Base-by-base conservation (phyloP, 2,329 filamentous ascomycete species). In the Leptographium lundbergii region DNA sequence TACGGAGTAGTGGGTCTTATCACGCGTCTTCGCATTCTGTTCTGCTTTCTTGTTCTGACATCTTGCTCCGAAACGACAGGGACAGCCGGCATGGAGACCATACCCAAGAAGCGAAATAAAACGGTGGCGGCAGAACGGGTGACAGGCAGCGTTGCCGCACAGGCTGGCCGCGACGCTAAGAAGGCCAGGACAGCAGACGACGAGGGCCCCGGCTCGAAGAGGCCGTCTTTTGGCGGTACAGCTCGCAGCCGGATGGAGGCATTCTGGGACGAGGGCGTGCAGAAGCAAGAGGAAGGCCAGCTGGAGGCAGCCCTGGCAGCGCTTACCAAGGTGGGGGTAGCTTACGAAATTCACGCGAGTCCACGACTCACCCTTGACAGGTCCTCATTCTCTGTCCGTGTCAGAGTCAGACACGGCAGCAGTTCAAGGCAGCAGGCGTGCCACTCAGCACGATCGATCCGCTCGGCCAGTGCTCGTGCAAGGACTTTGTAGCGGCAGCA, bases 401-500 rank as follows among this genome's bases (percentile, higher is more conserved):
- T 57, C 59, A 61, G 19, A 17, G 7, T 1, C 4, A 45, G 17
- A 11, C 56, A 0, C 60, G 59, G 6, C 56, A 45, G 17, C 54
- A 59, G 50, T 60, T 61, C 29, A 34, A 53, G 32, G 54, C 22
- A 5, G 60, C 57, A 4, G 60, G 61, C 7, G 61, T 42, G 9
- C 6, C 63, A 5, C 22, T 61, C 17, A 42, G 47, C 1, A 29
- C 34, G 3, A 54, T 64, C 17, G 61, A 63, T 36, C 61, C 62
- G 2, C 11, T 63, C 4, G 60, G 59, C 0, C 32, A 52, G 4
- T 65, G 63, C 47, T 57, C 60, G 10, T 65, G 63, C 50, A 62
- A 62, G 6, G 60, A 65, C 56, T 62, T 63, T 59, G 57, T 65
- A 4, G 60, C 60, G 4, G 59, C 56, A 0, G 63, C 63, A 10